A percentile compares a stretch with the other conserved stretches of the same genome.
These are phyloP conservation scores for Colletotrichum camelliae DNA, from an alignment of 2,329 filamentous ascomycete genomes.

Conservation along the genomic window DNA sequence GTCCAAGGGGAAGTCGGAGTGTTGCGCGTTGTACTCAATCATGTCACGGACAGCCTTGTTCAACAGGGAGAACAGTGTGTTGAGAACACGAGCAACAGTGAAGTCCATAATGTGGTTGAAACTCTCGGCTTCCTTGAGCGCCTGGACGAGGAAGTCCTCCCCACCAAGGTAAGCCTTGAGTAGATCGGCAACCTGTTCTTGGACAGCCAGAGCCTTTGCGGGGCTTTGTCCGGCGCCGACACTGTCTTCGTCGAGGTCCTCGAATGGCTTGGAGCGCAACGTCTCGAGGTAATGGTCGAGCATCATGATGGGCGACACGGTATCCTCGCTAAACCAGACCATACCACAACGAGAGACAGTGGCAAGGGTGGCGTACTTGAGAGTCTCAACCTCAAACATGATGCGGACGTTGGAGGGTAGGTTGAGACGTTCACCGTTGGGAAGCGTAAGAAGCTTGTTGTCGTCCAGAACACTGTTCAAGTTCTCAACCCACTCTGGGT, in stretches of 20 bases:
- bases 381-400: slow-evolving; percentile 99
- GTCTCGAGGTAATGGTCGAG: slow-evolving; percentile 88
- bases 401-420: slow-evolving; percentile 94
- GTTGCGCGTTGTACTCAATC: slow-evolving; percentile 94
- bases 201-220: slow-evolving; percentile 78
- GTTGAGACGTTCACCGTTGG: slow-evolving; percentile 97
- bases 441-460: slow-evolving; percentile 96
- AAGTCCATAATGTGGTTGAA: slow-evolving; percentile 99
- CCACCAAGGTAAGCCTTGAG: slow-evolving; percentile 76
- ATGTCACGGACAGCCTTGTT: slow-evolving; percentile 93
- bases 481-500: slow-evolving; percentile 99
- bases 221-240: slow-evolving; percentile 77
- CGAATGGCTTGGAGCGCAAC: slow-evolving; percentile 83
- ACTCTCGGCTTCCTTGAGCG: slow-evolving; percentile 74
- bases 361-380: slow-evolving; percentile 96
- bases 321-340: slow-evolving; percentile 99
- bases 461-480: slow-evolving; percentile 99
- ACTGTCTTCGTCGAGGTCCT: slow-evolving; percentile 93
- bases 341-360: slow-evolving; percentile 99
- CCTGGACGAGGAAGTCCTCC: slow-evolving; percentile 81
- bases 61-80: slow-evolving; percentile 91
- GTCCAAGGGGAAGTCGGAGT: slow-evolving; percentile 92
- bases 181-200: slow-evolving; percentile 80
- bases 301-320: slow-evolving; percentile 91
- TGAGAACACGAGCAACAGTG: slow-evolving; percentile 87